A percentile compares a stretch with the other conserved stretches of the same genome.
Evolutionary conservation across 768 basidiomycete species (phyloP).

Genomic region (Russula abietina): DNA sequence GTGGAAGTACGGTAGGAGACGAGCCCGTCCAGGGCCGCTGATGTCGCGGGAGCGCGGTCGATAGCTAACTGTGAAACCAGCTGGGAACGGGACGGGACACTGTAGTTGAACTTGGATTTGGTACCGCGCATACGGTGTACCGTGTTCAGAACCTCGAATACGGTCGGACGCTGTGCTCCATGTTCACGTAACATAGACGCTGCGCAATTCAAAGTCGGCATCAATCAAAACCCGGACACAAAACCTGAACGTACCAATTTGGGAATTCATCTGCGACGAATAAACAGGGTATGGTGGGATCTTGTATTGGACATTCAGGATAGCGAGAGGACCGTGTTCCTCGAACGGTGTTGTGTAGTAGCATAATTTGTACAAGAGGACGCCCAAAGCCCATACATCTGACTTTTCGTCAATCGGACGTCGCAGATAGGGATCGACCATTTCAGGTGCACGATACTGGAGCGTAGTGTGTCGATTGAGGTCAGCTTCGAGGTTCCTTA

Average conservation of each 20-base stretch:
- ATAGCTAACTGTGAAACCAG: constrained; percentile 37
- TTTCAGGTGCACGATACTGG: constrained; percentile 98
- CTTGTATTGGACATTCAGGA: constrained; percentile 92
- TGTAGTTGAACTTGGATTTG: constrained; percentile 71
- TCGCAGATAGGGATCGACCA: constrained; percentile 86
- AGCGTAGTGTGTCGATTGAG: constrained; percentile 92
- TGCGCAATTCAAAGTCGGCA: constrained; percentile 31
- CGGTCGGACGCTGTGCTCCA: constrained; percentile 76
- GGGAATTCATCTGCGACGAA: constrained; percentile 70
- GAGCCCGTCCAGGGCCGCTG: constrained; percentile 35
- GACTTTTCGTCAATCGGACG: constrained; percentile 88
- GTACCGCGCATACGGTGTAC: constrained; percentile 88
- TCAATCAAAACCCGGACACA: constrained; percentile 20
- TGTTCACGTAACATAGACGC: constrained; percentile 92
- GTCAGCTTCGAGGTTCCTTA: constrained; percentile 82
- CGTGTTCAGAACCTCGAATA: constrained; percentile 77
- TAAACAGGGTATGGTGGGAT: constrained; percentile 86
- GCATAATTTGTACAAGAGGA: constrained; percentile 95
- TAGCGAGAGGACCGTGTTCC: constrained; percentile 93
- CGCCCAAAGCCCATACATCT: constrained; percentile 97
- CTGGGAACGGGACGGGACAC: constrained; percentile 45
- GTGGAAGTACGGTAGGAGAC: constrained; percentile 35
- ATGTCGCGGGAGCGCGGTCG: constrained; percentile 14
- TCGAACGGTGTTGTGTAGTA: constrained; percentile 99
- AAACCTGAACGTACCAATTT: constrained; percentile 60